Evolutionary conservation across 306 rosid genomes (phyloP), one percentile per base, ranked within the genome.

Genomic region (Glycine soja): DNA sequence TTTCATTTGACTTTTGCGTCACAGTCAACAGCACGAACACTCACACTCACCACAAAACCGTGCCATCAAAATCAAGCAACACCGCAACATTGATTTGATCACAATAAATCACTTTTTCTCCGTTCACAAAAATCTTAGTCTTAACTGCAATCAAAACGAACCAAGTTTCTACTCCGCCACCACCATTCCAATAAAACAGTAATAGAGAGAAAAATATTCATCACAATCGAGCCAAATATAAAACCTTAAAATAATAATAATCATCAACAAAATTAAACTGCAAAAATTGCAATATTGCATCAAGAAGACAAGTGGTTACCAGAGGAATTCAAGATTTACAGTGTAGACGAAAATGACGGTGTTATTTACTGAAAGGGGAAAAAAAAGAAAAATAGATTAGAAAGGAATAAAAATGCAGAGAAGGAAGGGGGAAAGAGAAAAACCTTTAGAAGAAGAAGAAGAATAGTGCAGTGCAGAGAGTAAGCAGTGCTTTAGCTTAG

Each of bases 361-460:
- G 70, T 12, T 63, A 1, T 34, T 36, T 63, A 63, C 47, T 14
- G 71, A 59, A 32, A 56, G 2, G 40, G 15, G 45, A 54, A 42
- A 7, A 7, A 0, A 7, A 7, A 7, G 2, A 42, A 63, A 50
- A 45, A 2, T 59, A 56, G 40, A 78, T 46, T 72, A 5, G 10
- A 50, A 63, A 32, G 70, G 54, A 24, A 38, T 0, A 5, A 38
- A 32, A 50, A 71, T 71, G 75, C 18, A 13, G 9, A 50, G 24
- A 71, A 71, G 24, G 30, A 24, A 24, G 61, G 43, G 43, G 10
- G 57, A 42, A 51, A 45, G 0, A 24, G 30, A 24, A 24, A 70
- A 76, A 62, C 80, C 78, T 82, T 74, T 58, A 10, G 66, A 7
- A 65, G 2, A 38, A 19, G 3, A 66, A 19, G n/a, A n/a, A n/a